Conservation (phyloP, 768 basidiomycete species). For the Agrocybe pediades region DNA sequence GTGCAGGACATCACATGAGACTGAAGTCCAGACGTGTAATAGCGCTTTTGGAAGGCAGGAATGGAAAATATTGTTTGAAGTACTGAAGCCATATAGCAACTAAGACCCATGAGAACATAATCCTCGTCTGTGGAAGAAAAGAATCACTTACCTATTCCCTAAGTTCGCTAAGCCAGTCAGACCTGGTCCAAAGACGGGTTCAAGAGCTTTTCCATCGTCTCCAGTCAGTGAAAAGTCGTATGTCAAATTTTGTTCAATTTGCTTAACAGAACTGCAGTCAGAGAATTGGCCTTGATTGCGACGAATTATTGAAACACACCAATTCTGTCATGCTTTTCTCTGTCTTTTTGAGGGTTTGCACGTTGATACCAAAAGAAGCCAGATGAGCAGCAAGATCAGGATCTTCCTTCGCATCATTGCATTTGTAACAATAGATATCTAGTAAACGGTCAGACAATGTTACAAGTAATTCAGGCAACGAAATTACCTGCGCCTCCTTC, state of each 20-base stretch:
- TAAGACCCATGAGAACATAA: neutral
- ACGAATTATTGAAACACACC: constrained; percentile 45
- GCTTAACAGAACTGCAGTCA: constrained; percentile 40
- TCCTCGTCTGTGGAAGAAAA: neutral
- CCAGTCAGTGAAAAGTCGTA: constrained; percentile 92
- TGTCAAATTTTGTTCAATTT: constrained; percentile 95
- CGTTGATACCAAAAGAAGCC: constrained; percentile 83
- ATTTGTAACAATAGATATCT: constrained; percentile 95
- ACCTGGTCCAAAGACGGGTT: constrained; percentile 87
- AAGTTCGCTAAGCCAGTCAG: constrained; percentile 90
- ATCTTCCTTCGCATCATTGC: constrained; percentile 82
- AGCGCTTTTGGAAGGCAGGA: constrained; percentile 73
- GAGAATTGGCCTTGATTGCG: neutral
- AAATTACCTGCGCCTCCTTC: constrained; percentile 85
- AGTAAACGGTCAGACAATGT: neutral
- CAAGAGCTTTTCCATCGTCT: constrained; percentile 84
- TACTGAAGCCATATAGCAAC: constrained; percentile 97
- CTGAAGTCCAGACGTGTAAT: constrained; percentile 37
- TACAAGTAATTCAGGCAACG: neutral
- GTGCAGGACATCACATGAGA: constrained; percentile 65
- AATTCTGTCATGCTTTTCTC: constrained; percentile 97
- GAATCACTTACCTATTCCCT: constrained; percentile 67
- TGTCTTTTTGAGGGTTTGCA: constrained; percentile 81
- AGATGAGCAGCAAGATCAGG: constrained; percentile 76
- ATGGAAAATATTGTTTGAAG: constrained; percentile 87